Evolutionary conservation across 768 basidiomycete genomes (phyloP).

Genomic region (Psilocybe tampanensis): DNA sequence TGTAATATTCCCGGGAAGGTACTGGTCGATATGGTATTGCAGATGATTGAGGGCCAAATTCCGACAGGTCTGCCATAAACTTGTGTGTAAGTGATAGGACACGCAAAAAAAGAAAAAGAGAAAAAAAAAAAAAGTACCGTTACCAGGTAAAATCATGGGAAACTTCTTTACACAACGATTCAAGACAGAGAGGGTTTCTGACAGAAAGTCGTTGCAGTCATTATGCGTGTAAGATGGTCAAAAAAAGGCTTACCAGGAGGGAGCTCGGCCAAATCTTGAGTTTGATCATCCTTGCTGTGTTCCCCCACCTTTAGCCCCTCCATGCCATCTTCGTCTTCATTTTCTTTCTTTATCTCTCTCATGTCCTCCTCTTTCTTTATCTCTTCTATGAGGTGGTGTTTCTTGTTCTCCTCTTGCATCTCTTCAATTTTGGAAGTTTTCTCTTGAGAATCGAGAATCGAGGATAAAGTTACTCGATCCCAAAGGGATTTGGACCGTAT

Average conservation of each 20-base stretch:
- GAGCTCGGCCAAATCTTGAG: not conserved
- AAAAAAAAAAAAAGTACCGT: not conserved
- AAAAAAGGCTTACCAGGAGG: not conserved
- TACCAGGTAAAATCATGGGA: not conserved
- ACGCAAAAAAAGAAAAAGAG: not conserved
- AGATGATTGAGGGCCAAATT: slow-evolving; percentile 20
- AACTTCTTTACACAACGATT: slow-evolving; percentile 35
- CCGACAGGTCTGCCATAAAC: slow-evolving; percentile 26
- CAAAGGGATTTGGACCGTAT: slow-evolving; percentile 40
- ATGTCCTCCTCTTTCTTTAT: not conserved
- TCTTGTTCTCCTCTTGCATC: not conserved
- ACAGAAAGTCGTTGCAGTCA: not conserved
- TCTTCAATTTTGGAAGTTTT: not conserved
- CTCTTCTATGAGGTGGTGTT: not conserved
- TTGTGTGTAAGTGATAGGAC: not conserved
- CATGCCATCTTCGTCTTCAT: too few species aligned
- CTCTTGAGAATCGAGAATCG: not conserved
- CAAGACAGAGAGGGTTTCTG: slow-evolving; percentile 33
- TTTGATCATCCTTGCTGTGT: not conserved
- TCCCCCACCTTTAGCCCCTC: not conserved
- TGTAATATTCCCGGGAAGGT: slow-evolving; percentile 34
- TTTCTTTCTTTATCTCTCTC: not conserved
- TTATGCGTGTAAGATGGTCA: too few species aligned
- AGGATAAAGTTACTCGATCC: slow-evolving; percentile 22
- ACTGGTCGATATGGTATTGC: slow-evolving; percentile 44